These are phyloP conservation scores for Insectozyma bohioensis DNA, from an alignment of 1,139 yeast genomes.

Conservation along the genomic window DNA sequence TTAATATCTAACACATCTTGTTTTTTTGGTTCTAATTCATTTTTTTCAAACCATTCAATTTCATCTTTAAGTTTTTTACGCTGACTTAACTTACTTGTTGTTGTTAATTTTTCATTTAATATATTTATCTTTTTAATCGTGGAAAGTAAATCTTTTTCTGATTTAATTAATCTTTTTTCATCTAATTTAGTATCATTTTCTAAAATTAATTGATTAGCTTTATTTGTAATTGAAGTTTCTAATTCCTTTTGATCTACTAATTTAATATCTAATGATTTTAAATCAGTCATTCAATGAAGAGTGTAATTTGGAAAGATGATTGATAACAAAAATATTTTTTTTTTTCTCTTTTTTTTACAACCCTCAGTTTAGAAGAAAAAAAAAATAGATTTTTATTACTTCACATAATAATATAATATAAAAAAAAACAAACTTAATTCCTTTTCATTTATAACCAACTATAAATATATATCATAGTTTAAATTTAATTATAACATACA, in stretches of 20 bases:
- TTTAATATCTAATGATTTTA: slow-evolving; percentile 13
- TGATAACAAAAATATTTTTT: too few relatives aligned
- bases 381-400: too few relatives aligned
- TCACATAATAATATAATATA: too few relatives aligned
- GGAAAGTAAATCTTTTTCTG: slow-evolving; percentile 48
- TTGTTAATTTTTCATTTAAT: slow-evolving; percentile 49
- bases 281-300: background rate
- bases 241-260: slow-evolving; percentile 74
- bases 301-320: background rate
- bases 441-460: too few relatives aligned
- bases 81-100: slow-evolving; percentile 64
- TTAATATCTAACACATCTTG: slow-evolving; percentile 69
- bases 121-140: slow-evolving; percentile 42
- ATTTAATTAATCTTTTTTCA: slow-evolving; percentile 66
- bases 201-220: slow-evolving; percentile 64
- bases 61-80: slow-evolving; percentile 56
- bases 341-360: background rate
- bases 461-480: too few relatives aligned
- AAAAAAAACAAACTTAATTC: too few relatives aligned
- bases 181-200: slow-evolving; percentile 73
- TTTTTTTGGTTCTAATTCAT: slow-evolving; percentile 53
- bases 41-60: slow-evolving; percentile 48
- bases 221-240: slow-evolving; percentile 66
- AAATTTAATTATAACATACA: too few relatives aligned
- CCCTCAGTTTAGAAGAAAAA: too few relatives aligned